phyloP scores from a whole-genome alignment of 768 basidiomycete genomes.

The Tricholoma matsutake region DNA sequence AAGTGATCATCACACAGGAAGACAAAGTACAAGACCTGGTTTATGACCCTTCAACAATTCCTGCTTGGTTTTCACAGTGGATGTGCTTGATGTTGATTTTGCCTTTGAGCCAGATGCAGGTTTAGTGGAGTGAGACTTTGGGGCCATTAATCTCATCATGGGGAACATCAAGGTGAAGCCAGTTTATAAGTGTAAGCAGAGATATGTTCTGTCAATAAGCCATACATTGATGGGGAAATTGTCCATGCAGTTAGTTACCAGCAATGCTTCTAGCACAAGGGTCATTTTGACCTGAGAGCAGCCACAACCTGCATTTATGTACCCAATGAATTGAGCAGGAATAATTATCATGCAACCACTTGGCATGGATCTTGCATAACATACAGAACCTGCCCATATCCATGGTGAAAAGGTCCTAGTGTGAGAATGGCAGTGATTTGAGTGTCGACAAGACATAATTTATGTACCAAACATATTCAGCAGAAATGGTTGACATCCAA shows the following conservation, averaged over 20 bases:
- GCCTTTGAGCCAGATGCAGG: background rate
- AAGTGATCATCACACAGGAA: background rate
- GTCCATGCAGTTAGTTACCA: background rate
- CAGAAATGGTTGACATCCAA: background rate
- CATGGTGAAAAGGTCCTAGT: background rate
- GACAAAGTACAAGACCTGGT: background rate
- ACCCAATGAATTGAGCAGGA: too few species aligned
- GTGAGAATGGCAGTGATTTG: background rate
- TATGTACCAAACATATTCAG: background rate
- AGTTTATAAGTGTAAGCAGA: background rate
- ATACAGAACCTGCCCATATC: background rate
- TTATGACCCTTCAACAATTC: background rate
- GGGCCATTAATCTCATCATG: background rate
- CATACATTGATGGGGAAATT: background rate
- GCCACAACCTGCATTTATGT: too few species aligned
- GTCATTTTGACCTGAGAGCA: background rate
- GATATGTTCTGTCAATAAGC: background rate
- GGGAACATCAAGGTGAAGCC: background rate
- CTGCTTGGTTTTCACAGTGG: background rate
- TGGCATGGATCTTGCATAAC: background rate
- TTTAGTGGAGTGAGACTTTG: background rate
- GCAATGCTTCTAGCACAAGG: too few species aligned
- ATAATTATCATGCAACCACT: too few species aligned
- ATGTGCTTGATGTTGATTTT: background rate
- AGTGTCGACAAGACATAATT: background rate